Percentiles rank a stretch among this genome's conserved stretches.
Evolutionary conservation across 352 stramenopile species (phyloP).

Genomic region (Globisporangium radiosum): DNA sequence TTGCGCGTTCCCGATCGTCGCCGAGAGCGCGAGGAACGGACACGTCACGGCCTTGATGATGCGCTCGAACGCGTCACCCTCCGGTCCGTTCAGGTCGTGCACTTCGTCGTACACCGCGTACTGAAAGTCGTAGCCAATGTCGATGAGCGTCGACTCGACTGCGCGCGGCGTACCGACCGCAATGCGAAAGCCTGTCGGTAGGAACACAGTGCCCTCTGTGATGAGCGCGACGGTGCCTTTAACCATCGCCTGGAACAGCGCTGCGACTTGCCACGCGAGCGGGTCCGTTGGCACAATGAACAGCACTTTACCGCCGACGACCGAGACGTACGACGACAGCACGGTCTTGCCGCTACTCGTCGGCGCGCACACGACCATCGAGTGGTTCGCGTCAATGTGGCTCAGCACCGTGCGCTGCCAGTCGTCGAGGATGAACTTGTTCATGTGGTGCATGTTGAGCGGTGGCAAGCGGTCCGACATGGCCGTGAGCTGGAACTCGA

Average conservation of each 20-base stretch:
- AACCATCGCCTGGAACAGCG: conserved; percentile 97
- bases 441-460: conserved; percentile 89
- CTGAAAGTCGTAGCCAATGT: conserved; percentile 92
- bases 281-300: conserved; percentile 95
- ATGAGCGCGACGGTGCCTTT: conserved; percentile 95
- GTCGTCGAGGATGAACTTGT: conserved; percentile 93
- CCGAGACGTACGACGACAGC: conserved; percentile 79
- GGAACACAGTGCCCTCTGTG: conserved; percentile 87
- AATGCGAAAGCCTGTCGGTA: conserved; percentile 81
- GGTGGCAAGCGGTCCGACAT: conserved; percentile 82
- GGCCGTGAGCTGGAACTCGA: conserved; percentile 83
- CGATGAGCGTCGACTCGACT: conserved; percentile 90
- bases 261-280: conserved; percentile 97
- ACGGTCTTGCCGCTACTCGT: conserved; percentile 97
- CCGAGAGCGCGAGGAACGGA: conserved; percentile 96
- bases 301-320: conserved; percentile 73
- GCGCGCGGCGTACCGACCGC: conserved; percentile 95
- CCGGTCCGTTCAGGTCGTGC: conserved; percentile 95
- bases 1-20: conserved; percentile 96
- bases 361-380: conserved; percentile 96
- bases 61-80: conserved; percentile 95
- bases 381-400: conserved; percentile 94
- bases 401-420: conserved; percentile 96
- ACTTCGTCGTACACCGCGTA: conserved; percentile 99
- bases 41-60: conserved; percentile 94